Base-by-base conservation (phyloP, 1,284 basidiomycete genomes). In the Clitocybe nebularis region DNA sequence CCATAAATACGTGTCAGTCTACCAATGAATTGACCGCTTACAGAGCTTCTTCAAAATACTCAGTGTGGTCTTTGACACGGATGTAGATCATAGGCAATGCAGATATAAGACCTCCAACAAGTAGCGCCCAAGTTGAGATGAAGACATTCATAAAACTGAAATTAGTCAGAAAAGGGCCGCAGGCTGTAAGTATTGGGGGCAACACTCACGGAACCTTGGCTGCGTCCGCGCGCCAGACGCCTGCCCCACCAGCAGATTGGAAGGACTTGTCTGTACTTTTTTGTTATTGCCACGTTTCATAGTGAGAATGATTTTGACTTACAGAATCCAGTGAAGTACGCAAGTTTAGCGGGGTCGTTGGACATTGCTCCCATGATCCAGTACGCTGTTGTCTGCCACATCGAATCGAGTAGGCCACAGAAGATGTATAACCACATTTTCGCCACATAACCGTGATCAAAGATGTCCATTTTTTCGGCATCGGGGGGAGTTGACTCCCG, bases 341-440 rank as follows among this genome's bases (percentile, higher is more conserved):
- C 76, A 5, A 81, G 61, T 49, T 75, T 74, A 9, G 63, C 68
- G 3, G 72, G 67, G 49, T 80, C 74, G 43, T 80, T 79, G 3
- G 72, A 75, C 71, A 82, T 75, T 5, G 76, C 73, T 26, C 77
- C 77, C 65, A 77, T 72, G 44, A 74, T 58, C 76, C 75, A 77
- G 57, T 77, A 79, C 1, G 68, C 63, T 0, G 67, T 71, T 1
- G 74, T 77, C 53, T 80, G 75, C 74, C 76, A 79, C 63, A 76
- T 71, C 1, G 77, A 64, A 47, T 81, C 77, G 36, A 77, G 61
- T 5, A 77, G 44, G 29, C 77, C 75, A 43, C 69, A 77, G 54
- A 76, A 71, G 43, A 83, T 73, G 61, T 84, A 87, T 2, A 85
- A 61, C 55, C 70, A 69, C 4, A 82, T 61, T 35, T 67, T 66